These are phyloP conservation scores for Diaporthe batatas DNA, from an alignment of 2,329 filamentous ascomycete species.

Conservation along the genomic window DNA sequence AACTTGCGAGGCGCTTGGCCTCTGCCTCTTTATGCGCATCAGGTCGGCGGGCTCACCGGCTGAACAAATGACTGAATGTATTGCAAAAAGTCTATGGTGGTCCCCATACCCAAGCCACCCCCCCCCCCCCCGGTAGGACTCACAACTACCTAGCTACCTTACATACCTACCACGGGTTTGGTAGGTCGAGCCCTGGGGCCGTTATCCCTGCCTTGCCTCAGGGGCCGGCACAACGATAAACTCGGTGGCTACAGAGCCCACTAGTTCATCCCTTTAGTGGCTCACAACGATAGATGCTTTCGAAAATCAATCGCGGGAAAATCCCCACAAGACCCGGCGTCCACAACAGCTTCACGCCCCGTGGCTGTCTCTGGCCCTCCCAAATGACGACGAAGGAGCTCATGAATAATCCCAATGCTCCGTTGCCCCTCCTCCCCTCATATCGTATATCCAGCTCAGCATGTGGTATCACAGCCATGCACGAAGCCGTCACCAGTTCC, in stretches of 20 bases:
- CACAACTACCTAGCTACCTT: slow-evolving; percentile 8
- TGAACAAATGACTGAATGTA: slow-evolving; percentile 33
- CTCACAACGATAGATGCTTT: slow-evolving; percentile 8
- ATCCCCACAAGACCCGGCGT: slow-evolving; percentile 17
- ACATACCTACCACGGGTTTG: neutral
- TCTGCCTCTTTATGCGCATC: neutral
- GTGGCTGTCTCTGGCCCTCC: slow-evolving; percentile 2
- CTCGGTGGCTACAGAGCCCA: slow-evolving; percentile 1
- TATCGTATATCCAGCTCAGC: slow-evolving; percentile 28
- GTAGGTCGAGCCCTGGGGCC: neutral
- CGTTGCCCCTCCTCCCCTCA: neutral
- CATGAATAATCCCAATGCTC: slow-evolving; percentile 17
- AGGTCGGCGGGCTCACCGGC: neutral
- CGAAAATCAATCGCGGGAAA: slow-evolving; percentile 10
- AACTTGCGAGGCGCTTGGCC: neutral
- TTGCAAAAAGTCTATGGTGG: slow-evolving; percentile 33
- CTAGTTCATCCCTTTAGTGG: slow-evolving; percentile 16
- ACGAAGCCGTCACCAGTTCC: slow-evolving; percentile 2
- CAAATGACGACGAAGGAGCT: slow-evolving; percentile 6
- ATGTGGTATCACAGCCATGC: slow-evolving; percentile 27
- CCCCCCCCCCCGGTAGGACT: neutral
- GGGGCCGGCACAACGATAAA: slow-evolving; percentile 18
- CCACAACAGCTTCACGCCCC: slow-evolving; percentile 15
- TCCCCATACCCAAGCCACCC: slow-evolving; percentile 6
- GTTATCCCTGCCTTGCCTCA: slow-evolving; percentile 17